Percentiles rank a stretch among this genome's conserved stretches.
These are phyloP conservation scores for Wickerhamiella kurtzmanii DNA, from an alignment of 805 yeast species.

Conservation along the genomic window DNA sequence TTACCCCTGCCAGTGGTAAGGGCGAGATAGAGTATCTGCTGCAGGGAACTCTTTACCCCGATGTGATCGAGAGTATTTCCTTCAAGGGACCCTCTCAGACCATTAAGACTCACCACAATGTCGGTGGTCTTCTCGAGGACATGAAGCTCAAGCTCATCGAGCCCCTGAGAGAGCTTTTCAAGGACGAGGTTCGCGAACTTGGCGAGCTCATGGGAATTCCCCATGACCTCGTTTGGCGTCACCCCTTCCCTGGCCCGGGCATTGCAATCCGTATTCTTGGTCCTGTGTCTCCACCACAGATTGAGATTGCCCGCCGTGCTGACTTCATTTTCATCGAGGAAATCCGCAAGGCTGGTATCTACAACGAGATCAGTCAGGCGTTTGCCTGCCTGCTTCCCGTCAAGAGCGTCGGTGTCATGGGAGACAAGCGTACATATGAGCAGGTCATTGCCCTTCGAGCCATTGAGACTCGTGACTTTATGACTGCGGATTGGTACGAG, in stretches of 20 bases:
- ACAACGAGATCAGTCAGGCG: conserved; percentile 89
- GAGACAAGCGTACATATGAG: conserved; percentile 98
- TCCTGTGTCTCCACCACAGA: conserved; percentile 87
- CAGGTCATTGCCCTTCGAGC: conserved; percentile 99
- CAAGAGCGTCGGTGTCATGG: conserved; percentile 98
- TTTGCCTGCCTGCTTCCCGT: conserved; percentile 95
- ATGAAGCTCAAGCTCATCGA: conserved; percentile 97
- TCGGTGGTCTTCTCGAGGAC: conserved; percentile 93
- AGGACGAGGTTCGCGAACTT: conserved; percentile 94
- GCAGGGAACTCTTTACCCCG: conserved; percentile 97
- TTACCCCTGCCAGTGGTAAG: conserved; percentile 69
- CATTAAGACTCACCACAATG: conserved; percentile 98
- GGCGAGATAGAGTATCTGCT: conserved; percentile 82
- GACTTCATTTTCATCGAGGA: conserved; percentile 93
- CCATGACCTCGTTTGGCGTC: conserved; percentile 97
- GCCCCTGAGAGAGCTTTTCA: conserved; percentile 96
- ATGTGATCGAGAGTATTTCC: conserved; percentile 94
- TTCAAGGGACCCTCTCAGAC: conserved; percentile 99
- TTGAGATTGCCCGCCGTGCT: conserved; percentile 94
- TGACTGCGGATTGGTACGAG: conserved; percentile 99
- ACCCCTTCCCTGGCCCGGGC: conserved; percentile 99
- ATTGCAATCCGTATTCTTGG: conserved; percentile 96
- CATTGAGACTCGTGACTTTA: conserved; percentile 92
- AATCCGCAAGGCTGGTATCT: conserved; percentile 83
- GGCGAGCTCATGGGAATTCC: conserved; percentile 94